Percentiles rank a stretch among this genome's conserved stretches.
Evolutionary conservation across 2,329 filamentous ascomycete species (phyloP).

Genomic region (Anisogramma anomala): DNA sequence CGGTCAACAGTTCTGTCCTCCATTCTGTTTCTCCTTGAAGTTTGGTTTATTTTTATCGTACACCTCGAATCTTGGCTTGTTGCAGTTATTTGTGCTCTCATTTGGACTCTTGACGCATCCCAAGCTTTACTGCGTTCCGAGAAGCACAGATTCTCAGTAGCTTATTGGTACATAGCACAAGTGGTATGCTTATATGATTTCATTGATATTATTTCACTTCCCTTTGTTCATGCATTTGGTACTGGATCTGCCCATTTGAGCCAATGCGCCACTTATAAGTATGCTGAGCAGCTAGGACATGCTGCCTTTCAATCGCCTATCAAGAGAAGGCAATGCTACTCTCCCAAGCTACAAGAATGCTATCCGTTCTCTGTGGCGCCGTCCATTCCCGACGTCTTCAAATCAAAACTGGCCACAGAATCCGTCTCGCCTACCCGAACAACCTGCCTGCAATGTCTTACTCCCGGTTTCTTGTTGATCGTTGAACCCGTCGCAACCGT

Average conservation of each 20-base stretch:
- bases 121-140: too few species aligned
- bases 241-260: background rate
- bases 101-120: too few species aligned
- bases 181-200: slow-evolving; percentile 6
- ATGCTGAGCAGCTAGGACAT: slow-evolving; percentile 2
- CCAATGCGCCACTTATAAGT: background rate
- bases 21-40: too few species aligned
- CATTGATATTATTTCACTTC: slow-evolving; percentile 11
- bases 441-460: background rate
- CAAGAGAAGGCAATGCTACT: background rate
- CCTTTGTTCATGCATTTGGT: background rate
- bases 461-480: slow-evolving; percentile 11
- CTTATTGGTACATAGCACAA: background rate
- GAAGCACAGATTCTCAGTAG: background rate
- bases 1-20: too few species aligned
- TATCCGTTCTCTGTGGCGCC: slow-evolving; percentile 1
- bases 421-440: background rate
- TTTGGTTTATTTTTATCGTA: too few species aligned
- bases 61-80: too few species aligned
- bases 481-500: slow-evolving; percentile 47
- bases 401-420: background rate
- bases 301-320: background rate
- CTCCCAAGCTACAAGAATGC: background rate
- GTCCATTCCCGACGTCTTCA: background rate
- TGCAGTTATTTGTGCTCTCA: too few species aligned